Conservation (phyloP, 176 grass and related monocot genomes). For the Triticum monococcum region DNA sequence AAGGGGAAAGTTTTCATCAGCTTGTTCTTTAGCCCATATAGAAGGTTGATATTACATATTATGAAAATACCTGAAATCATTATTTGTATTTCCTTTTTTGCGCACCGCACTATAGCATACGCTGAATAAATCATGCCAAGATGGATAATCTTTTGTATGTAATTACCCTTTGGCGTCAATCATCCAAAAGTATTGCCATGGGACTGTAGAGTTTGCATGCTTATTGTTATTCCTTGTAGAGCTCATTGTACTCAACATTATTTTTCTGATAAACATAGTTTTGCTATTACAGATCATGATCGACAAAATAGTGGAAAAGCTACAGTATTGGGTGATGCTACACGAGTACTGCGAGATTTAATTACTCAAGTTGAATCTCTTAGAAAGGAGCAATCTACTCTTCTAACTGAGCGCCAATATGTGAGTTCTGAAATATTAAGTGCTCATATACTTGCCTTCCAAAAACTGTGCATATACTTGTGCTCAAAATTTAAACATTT, state of each 20-base stretch:
- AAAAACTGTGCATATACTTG: not conserved
- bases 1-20: slow-evolving; percentile 6
- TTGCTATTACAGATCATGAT: slow-evolving; percentile 60
- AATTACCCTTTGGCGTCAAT: not conserved
- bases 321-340: slow-evolving; percentile 59
- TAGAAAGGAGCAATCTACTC: slow-evolving; percentile 60
- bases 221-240: slow-evolving; percentile 2
- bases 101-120: not conserved
- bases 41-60: slow-evolving; percentile 16
- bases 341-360: slow-evolving; percentile 60
- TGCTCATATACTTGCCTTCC: not conserved
- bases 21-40: slow-evolving; percentile 25
- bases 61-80: not conserved
- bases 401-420: slow-evolving; percentile 58
- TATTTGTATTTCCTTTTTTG: not conserved
- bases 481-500: not conserved
- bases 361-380: slow-evolving; percentile 62
- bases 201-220: not conserved
- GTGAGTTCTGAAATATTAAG: slow-evolving; percentile 48
- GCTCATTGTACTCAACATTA: not conserved
- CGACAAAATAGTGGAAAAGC: slow-evolving; percentile 71
- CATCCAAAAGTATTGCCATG: not conserved
- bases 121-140: slow-evolving; percentile 13
- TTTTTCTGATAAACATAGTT: slow-evolving; percentile 29
- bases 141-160: slow-evolving; percentile 9